phyloP scores from a whole-genome alignment of 257 asterid species.

The Petrea volubilis region DNA sequence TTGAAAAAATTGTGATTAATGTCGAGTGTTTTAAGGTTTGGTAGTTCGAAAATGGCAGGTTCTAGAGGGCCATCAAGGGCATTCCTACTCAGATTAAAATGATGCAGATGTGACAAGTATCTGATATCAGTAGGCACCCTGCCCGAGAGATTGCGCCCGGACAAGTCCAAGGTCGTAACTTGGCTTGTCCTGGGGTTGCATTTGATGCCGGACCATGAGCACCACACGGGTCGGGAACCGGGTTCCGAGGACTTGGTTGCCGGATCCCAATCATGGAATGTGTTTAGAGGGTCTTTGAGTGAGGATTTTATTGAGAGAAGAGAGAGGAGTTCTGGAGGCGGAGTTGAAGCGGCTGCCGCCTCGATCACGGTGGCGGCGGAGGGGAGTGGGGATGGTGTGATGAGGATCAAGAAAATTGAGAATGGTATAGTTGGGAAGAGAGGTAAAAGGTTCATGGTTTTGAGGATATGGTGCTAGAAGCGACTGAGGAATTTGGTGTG shows the following conservation, averaged over 20 bases:
- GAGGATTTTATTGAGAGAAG: conserved; percentile 69
- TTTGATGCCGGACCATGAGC: conserved; percentile 72
- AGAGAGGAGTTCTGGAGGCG: conserved; percentile 48
- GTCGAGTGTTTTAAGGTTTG: conserved; percentile 59
- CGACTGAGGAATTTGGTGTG: conserved; percentile 34
- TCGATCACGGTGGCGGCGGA: conserved; percentile 12
- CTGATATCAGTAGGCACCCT: conserved; percentile 45
- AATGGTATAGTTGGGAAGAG: conserved; percentile 15
- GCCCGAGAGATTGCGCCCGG: conserved; percentile 79
- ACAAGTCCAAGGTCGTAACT: conserved; percentile 60
- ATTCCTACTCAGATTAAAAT: conserved; percentile 72
- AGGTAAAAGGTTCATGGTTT: conserved; percentile 45
- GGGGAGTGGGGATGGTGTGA: conserved; percentile 3
- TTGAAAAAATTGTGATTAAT: conserved; percentile 67
- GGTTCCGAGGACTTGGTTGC: conserved; percentile 34
- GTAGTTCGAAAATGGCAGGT: conserved; percentile 53
- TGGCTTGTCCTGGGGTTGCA: conserved; percentile 53
- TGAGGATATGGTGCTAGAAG: conserved; percentile 18
- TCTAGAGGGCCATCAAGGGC: conserved; percentile 62
- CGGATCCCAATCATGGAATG: conserved; percentile 72
- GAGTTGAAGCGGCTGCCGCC: conserved; percentile 23
- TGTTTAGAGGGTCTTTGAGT: conserved; percentile 58
- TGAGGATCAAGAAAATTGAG: conserved; percentile 25
- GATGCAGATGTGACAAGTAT: conserved; percentile 48
- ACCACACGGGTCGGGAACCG: conserved; percentile 53